Conservation (phyloP, 1,139 yeast species). For the Yamadazyma friedrichii region DNA sequence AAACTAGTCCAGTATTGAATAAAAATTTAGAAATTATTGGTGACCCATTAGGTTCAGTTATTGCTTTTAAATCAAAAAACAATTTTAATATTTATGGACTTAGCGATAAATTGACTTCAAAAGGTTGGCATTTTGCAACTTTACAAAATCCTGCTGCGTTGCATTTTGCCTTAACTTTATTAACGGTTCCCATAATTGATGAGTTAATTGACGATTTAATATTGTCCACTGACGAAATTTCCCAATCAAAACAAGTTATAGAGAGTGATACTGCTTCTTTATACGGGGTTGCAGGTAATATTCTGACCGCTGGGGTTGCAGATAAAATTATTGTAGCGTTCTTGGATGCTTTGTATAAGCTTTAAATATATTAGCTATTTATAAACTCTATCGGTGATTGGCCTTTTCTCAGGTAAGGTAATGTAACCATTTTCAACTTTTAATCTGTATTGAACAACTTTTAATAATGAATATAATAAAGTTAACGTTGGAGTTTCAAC, state of each 20-base stretch:
- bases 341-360: constrained; percentile 72
- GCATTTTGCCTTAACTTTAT: constrained; percentile 82
- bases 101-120: constrained; percentile 62
- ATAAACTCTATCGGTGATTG: constrained; percentile 11
- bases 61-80: constrained; percentile 61
- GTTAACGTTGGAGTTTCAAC: constrained; percentile 22
- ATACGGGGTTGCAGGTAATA: constrained; percentile 94
- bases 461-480: constrained; percentile 35
- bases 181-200: constrained; percentile 63
- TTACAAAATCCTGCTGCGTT: constrained; percentile 88
- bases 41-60: constrained; percentile 79
- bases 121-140: constrained; percentile 90
- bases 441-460: constrained; percentile 33
- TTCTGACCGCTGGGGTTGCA: constrained; percentile 82
- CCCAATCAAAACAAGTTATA: constrained; percentile 24
- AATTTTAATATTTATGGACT: constrained; percentile 68
- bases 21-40: constrained; percentile 60
- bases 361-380: constrained; percentile 12
- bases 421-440: constrained; percentile 12
- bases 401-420: constrained; percentile 11
- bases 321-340: constrained; percentile 76
- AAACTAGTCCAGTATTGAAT: constrained; percentile 40
- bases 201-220: constrained; percentile 60
- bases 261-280: constrained; percentile 75
- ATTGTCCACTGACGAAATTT: constrained; percentile 41